Conservation (phyloP, 2,329 filamentous ascomycete species). For the Claviceps lovelessii region DNA sequence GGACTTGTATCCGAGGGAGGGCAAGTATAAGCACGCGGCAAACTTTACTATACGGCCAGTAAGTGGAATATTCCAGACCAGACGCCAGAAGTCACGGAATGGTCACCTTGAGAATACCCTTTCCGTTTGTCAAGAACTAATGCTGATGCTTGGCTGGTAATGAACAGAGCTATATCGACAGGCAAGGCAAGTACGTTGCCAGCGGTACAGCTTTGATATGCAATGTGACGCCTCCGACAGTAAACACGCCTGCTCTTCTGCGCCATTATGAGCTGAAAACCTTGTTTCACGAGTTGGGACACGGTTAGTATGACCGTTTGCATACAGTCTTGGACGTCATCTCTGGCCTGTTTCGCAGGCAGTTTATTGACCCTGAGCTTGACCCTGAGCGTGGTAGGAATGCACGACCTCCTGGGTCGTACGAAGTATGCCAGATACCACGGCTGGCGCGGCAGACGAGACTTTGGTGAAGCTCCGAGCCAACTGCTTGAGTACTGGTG, state of each 20-base stretch:
- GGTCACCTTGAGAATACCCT: not conserved
- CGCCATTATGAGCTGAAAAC: not conserved
- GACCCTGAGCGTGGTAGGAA: not conserved
- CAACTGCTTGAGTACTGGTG: not conserved
- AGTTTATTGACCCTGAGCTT: not conserved
- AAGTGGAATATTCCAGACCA: not conserved
- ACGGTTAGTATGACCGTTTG: not conserved
- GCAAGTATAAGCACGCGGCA: not conserved
- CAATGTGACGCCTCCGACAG: not conserved
- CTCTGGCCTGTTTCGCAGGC: not conserved
- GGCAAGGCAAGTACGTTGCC: not conserved
- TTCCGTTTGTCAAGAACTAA: not conserved
- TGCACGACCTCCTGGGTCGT: not conserved
- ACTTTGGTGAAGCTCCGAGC: not conserved
- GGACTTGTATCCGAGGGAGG: not conserved
- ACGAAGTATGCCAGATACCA: not conserved
- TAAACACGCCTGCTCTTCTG: not conserved
- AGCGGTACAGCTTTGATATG: not conserved
- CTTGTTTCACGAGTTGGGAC: not conserved
- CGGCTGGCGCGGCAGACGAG: not conserved
- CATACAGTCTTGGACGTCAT: not conserved
- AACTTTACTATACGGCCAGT: not conserved
- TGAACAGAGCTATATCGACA: not conserved
- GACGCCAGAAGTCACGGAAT: not conserved
- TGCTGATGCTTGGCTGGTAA: not conserved